Evolutionary conservation across 2,329 filamentous ascomycete genomes (phyloP).

Genomic region (Alternaria sp.): DNA sequence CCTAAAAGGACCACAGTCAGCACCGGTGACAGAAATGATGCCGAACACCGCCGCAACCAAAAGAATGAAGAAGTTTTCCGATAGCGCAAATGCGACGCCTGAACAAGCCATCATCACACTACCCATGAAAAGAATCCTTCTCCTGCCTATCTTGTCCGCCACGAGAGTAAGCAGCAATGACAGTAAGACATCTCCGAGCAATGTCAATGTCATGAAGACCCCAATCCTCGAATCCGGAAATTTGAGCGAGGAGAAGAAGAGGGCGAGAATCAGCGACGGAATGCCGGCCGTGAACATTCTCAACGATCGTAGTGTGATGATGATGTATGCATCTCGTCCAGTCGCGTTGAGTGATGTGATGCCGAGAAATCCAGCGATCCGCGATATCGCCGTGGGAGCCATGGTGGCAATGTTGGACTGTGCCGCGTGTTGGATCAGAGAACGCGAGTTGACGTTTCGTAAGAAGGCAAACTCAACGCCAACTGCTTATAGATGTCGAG

Average conservation of each 20-base stretch:
- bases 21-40: conserved; percentile 47
- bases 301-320: conserved; percentile 51
- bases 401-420: conserved; percentile 12
- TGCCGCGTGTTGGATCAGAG: not conserved
- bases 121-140: conserved; percentile 45
- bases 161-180: conserved; percentile 48
- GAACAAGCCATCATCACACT: conserved; percentile 46
- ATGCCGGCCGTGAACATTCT: conserved; percentile 48
- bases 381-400: conserved; percentile 25
- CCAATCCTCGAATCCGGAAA: conserved; percentile 47
- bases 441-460: not conserved
- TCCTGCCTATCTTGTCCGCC: conserved; percentile 46
- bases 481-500: not conserved
- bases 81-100: conserved; percentile 45
- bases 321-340: conserved; percentile 46
- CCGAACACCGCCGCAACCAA: conserved; percentile 47
- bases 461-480: not conserved
- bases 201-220: conserved; percentile 50
- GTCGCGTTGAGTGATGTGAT: conserved; percentile 40
- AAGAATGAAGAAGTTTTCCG: conserved; percentile 47
- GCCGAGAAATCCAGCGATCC: conserved; percentile 39
- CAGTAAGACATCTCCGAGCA: conserved; percentile 48
- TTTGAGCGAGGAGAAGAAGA: conserved; percentile 46
- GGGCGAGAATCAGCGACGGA: conserved; percentile 45
- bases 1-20: conserved; percentile 44